These are phyloP conservation scores for Cadophora gregata DNA, from an alignment of 2,329 filamentous ascomycete genomes.

Conservation along the genomic window DNA sequence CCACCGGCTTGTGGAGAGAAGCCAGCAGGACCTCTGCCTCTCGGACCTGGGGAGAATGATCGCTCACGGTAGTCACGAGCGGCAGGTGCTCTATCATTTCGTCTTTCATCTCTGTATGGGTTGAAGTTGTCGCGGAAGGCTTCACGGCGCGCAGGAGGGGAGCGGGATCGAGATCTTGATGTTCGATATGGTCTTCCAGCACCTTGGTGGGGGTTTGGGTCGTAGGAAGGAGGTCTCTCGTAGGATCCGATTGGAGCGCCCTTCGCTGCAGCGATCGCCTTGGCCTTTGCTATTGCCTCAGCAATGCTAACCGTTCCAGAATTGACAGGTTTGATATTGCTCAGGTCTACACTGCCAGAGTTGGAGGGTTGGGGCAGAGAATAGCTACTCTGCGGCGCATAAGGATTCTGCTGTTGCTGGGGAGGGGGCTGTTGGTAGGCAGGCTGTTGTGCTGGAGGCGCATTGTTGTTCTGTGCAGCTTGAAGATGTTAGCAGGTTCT, in stretches of 20 bases:
- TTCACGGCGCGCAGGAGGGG: slow-evolving; percentile 71
- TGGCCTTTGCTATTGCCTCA: slow-evolving; percentile 84
- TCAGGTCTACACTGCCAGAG: slow-evolving; percentile 81
- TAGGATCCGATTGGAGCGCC: slow-evolving; percentile 62
- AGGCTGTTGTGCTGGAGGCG: slow-evolving; percentile 49
- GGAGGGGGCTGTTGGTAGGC: slow-evolving; percentile 49
- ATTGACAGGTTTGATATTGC: slow-evolving; percentile 77
- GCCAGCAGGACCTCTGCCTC: slow-evolving; percentile 56
- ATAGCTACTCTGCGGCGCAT: slow-evolving; percentile 47
- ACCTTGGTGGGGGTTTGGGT: slow-evolving; percentile 52
- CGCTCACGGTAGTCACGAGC: slow-evolving; percentile 68
- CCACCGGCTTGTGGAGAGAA: slow-evolving; percentile 65
- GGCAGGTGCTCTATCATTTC: slow-evolving; percentile 64
- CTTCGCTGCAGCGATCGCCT: slow-evolving; percentile 80
- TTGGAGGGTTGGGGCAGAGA: slow-evolving; percentile 61
- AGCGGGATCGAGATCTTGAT: slow-evolving; percentile 73
- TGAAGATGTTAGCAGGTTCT: slow-evolving; percentile 30
- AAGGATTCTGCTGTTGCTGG: slow-evolving; percentile 51
- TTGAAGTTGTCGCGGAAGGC: slow-evolving; percentile 77
- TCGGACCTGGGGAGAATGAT: slow-evolving; percentile 71
- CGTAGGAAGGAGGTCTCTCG: slow-evolving; percentile 56
- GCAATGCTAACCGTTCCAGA: slow-evolving; percentile 84
- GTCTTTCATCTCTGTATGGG: slow-evolving; percentile 85
- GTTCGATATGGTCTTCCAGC: slow-evolving; percentile 64
- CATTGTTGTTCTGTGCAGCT: slow-evolving; percentile 56